Evolutionary conservation across 495 filamentous ascomycete genomes (phyloP), one percentile per base, ranked within the genome.

Genomic region (Cercophora scortea): DNA sequence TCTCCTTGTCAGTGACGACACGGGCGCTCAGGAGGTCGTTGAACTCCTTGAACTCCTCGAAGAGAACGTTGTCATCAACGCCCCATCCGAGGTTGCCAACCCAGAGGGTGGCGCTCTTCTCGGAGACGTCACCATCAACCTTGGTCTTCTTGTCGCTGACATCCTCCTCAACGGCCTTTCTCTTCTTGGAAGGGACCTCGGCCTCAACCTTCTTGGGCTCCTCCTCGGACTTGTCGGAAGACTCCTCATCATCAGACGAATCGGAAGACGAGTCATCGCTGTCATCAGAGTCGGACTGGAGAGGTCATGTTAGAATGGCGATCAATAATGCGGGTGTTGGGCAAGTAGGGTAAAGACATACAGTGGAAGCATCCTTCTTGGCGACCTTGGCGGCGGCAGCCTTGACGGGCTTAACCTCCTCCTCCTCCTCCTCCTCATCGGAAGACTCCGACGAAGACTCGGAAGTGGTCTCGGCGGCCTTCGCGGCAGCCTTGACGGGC

Each of bases 71-170:
- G 68, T 97, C 93, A 61, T 95, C 90, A 47, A 98, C 76, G 62
- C 86, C 91, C 90, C 90, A 98, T 61, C 89, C 92, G 51, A 98
- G 79, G 74, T 90, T 92, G 57, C 93, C 94, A 58, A 94, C 82
- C 72, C 95, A 96, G 45, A 97, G 83, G 61, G 77, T 78, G 17
- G 79, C 77, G 55, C 75, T 77, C 65, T 82, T 79, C 8, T 78
- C 76, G 16, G 57, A 60, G 33, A 59, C 60, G 42, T 61, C 56
- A 38, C 19, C 32, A 35, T 82, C 82, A 16, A 80, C 81, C 85
- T 96, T 96, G 66, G 73, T 71, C 81, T 95, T 96, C 84, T 98
- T 98, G 50, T 79, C 68, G 5, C 73, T 56, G 25, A 77, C 66
- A 41, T 81, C 70, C 10, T 71, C 71, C 54, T 83, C 84, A 47